These are phyloP conservation scores for Rhodotorula kratochvilovae DNA, from an alignment of 768 basidiomycete species.

Conservation along the genomic window DNA sequence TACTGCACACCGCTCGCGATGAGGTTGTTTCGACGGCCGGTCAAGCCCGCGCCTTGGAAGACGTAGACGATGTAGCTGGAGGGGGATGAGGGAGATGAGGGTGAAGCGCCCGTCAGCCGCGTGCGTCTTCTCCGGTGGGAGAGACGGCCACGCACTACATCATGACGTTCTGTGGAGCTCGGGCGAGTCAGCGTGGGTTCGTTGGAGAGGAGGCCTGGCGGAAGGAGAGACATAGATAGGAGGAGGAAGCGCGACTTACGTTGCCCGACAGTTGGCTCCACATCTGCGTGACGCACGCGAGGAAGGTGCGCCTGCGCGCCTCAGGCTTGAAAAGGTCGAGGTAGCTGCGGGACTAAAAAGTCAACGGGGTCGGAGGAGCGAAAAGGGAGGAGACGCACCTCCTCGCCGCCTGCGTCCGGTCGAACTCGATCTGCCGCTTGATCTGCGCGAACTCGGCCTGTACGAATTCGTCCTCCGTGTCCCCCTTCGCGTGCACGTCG, in stretches of 20 bases:
- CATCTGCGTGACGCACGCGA: slow-evolving; percentile 70
- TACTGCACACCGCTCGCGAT: slow-evolving; percentile 68
- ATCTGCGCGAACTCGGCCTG: slow-evolving; percentile 58
- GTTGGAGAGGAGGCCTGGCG: no score
- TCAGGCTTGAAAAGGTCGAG: slow-evolving; percentile 63
- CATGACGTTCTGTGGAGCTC: slow-evolving; percentile 61
- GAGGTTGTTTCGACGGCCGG: slow-evolving; percentile 66
- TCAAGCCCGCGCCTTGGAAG: slow-evolving; percentile 47
- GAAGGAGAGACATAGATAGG: no score
- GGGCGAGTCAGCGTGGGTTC: no score
- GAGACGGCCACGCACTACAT: slow-evolving; percentile 48
- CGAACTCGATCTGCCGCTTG: slow-evolving; percentile 43
- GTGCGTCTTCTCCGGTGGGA: no score
- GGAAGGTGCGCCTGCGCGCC: slow-evolving; percentile 64
- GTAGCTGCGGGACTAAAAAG: slow-evolving; percentile 45
- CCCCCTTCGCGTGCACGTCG: slow-evolving; percentile 66
- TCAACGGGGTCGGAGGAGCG: no score
- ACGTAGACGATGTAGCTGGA: background rate
- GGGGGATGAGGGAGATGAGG: no score
- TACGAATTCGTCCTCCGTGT: slow-evolving; percentile 60
- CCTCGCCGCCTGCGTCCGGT: slow-evolving; percentile 53
- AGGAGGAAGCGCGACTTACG: background rate
- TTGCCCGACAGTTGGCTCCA: slow-evolving; percentile 55
- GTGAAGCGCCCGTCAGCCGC: no score
- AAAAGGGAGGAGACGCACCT: no score